Evolutionary conservation across 2,329 filamentous ascomycete species (phyloP).

Genomic region (Exophiala sideris): DNA sequence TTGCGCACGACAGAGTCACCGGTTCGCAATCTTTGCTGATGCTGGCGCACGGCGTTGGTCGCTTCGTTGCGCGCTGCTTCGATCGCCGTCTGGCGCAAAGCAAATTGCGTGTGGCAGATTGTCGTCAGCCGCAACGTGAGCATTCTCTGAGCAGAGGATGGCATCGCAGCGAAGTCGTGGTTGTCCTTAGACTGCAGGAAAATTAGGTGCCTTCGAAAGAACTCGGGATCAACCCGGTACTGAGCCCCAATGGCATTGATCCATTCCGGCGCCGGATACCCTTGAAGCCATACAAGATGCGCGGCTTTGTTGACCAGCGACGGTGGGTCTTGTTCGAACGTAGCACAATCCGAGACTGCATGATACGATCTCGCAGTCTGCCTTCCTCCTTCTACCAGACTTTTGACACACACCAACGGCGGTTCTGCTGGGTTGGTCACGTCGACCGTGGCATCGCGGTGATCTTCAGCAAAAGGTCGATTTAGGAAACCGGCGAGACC

Average conservation of each 20-base stretch:
- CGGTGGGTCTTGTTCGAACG: no score
- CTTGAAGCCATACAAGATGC: no score
- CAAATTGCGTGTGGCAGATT: background rate
- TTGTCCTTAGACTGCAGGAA: constrained; percentile 4
- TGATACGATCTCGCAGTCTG: no score
- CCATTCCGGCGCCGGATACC: constrained; percentile 5
- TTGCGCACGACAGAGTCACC: background rate
- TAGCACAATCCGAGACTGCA: no score
- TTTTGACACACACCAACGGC: no score
- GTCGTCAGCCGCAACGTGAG: constrained; percentile 10
- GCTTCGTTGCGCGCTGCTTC: background rate
- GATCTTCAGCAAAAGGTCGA: no score
- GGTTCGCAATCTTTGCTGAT: background rate
- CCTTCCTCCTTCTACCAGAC: no score
- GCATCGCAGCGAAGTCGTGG: constrained; percentile 10
- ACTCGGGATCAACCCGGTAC: constrained; percentile 24
- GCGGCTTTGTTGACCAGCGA: no score
- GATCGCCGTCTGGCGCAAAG: background rate
- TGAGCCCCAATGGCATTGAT: constrained; percentile 14
- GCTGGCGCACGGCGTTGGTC: constrained; percentile 3
- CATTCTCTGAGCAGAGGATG: constrained; percentile 12
- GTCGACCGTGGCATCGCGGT: no score
- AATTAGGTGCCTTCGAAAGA: constrained; percentile 19
- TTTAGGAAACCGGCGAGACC: no score
- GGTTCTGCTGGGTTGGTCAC: no score